These are phyloP conservation scores for Leccinum griseonigrum DNA, from an alignment of 1,284 basidiomycete species.

Conservation along the genomic window DNA sequence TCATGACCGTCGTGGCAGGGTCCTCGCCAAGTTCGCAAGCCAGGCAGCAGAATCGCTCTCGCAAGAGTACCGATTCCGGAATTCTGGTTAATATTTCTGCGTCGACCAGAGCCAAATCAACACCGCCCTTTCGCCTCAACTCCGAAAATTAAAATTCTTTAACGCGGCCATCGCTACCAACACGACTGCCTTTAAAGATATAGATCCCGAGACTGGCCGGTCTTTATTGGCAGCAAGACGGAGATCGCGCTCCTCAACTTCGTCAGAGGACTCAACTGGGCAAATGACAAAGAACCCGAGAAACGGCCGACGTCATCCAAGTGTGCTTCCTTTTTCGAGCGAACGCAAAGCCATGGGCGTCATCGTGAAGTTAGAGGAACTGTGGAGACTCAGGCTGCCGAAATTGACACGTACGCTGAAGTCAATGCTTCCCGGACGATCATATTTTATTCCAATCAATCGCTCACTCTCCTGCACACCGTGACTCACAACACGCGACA, in stretches of 20 bases:
- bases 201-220: constrained; percentile 59
- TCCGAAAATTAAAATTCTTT: constrained; percentile 58
- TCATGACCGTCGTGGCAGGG: constrained; percentile 97
- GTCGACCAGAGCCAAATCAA: constrained; percentile 78
- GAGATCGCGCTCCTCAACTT: constrained; percentile 92
- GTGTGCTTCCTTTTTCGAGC: constrained; percentile 91
- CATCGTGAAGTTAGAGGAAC: constrained; percentile 61
- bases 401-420: constrained; percentile 62
- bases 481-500: no score
- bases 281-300: constrained; percentile 71
- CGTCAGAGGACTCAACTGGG: constrained; percentile 86
- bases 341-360: constrained; percentile 97
- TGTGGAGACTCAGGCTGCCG: constrained; percentile 38
- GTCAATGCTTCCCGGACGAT: constrained; percentile 89
- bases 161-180: constrained; percentile 91
- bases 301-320: constrained; percentile 71
- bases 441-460: constrained; percentile 96
- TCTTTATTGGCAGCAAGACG: constrained; percentile 94
- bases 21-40: constrained; percentile 93
- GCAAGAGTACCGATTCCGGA: constrained; percentile 31
- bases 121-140: constrained; percentile 56
- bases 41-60: constrained; percentile 47
- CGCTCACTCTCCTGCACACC: constrained; percentile 40
- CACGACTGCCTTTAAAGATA: constrained; percentile 94
- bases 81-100: constrained; percentile 72